Base-by-base conservation (phyloP, 371 early-diverging fungal species). In the Apophysomyces variabilis region DNA sequence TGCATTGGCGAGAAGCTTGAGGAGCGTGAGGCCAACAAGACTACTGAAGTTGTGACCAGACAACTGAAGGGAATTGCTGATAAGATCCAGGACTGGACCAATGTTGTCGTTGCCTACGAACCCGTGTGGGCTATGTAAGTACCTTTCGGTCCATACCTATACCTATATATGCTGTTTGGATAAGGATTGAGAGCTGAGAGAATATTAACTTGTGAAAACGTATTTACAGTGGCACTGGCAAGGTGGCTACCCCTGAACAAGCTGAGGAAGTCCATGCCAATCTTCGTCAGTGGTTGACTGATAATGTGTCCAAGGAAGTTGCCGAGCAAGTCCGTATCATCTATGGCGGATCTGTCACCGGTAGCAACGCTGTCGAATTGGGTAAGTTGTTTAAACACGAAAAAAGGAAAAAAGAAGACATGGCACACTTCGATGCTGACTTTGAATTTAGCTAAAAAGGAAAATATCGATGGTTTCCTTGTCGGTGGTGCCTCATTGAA, bases 31-130 rank as follows among this genome's bases (percentile, higher is more conserved):
- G 85, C 90, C 50, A 86, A 87, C 76, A 78, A 86, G 74, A 97
- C 99, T 69, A 85, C 89, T 74, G 88, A 92, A 11, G 95, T 99
- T 45, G 89, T 98, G 62, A 88, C 91, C 80, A 85, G 91, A 57
- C 99, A 99, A 85, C 85, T 99, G 66, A 87, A 87, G 76, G 93
- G 93, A 62, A 90, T 93, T 71, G 86, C 90, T 68, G 82, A 84
- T 41, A 70, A 83, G 38, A 70, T 92, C 69, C 75, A 81, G 59
- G 93, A 95, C 85, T 96, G 96, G 98, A 78, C 85, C 65, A 86
- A 94, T 74, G 90, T 99, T 64, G 98, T 98, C 41, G 85, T 99
- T 81, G 99, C 99, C 70, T 99, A 99, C 79, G 99, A 99, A 86
- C 99, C 99, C 62, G 98, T 99, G 60, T 99, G 99, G 99, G 99